Conservation (phyloP, 495 filamentous ascomycete genomes). For the Penicillium samsonianum region DNA sequence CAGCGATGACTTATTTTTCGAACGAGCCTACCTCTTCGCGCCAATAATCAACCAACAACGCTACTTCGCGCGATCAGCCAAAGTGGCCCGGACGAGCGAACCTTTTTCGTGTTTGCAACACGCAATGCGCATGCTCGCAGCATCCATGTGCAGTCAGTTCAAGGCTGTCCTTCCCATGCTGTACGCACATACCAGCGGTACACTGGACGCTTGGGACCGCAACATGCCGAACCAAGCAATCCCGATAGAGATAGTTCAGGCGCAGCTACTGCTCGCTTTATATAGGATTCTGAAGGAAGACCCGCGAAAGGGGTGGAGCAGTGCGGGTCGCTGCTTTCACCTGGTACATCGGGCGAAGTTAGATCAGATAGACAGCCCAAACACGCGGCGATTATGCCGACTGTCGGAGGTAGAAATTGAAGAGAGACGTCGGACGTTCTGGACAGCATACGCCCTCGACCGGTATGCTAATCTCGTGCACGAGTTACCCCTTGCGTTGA, state of each 20-base stretch:
- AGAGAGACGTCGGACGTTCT: neutral
- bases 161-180: neutral
- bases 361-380: neutral
- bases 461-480: constrained; percentile 1
- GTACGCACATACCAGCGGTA: neutral
- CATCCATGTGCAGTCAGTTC: neutral
- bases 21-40: neutral
- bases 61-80: neutral
- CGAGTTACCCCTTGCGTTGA: neutral
- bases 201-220: neutral
- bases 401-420: neutral
- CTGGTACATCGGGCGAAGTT: neutral
- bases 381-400: neutral
- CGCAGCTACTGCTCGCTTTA: neutral
- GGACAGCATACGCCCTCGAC: neutral
- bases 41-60: neutral
- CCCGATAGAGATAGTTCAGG: neutral
- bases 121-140: neutral
- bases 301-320: neutral
- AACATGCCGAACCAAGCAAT: neutral
- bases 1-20: neutral
- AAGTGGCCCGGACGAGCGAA: neutral
- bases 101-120: neutral
- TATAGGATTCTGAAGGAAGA: neutral
- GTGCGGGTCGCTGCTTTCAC: neutral